A percentile compares a stretch with the other conserved stretches of the same genome.
Evolutionary conservation across 2,329 filamentous ascomycete species (phyloP).

Genomic region (Apiospora pterosperma): DNA sequence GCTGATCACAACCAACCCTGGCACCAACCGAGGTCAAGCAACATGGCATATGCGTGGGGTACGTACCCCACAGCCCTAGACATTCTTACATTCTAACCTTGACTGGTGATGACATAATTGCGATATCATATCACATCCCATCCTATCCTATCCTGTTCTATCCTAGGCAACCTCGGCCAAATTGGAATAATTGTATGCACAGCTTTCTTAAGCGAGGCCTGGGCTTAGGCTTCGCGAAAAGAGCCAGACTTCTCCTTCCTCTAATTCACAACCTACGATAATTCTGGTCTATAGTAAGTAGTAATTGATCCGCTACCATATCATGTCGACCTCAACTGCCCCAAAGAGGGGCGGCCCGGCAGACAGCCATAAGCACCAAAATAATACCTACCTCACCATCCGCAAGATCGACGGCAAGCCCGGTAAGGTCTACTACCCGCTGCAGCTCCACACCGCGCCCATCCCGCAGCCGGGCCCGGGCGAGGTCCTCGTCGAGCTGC

Average conservation of each 20-base stretch:
- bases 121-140: neutral
- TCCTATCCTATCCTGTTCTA: neutral
- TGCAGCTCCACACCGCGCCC: slow-evolving; percentile 58
- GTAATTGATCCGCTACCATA: neutral
- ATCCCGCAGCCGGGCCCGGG: slow-evolving; percentile 60
- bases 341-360: neutral
- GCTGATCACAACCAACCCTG: too few species aligned
- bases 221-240: too few species aligned
- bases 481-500: slow-evolving; percentile 73
- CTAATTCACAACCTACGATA: too few species aligned
- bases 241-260: too few species aligned
- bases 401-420: slow-evolving; percentile 76
- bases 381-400: slow-evolving; percentile 51
- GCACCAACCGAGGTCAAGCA: neutral
- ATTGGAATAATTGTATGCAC: too few species aligned
- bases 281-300: too few species aligned
- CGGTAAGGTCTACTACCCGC: slow-evolving; percentile 83
- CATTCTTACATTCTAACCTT: neutral
- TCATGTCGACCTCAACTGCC: neutral
- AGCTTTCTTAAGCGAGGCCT: too few species aligned
- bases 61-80: neutral
- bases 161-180: neutral
- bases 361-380: neutral
- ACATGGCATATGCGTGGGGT: too few species aligned
- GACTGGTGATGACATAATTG: neutral